Evolutionary conservation across 2,329 filamentous ascomycete genomes (phyloP).

Genomic region (Aspergillus uvarum): DNA sequence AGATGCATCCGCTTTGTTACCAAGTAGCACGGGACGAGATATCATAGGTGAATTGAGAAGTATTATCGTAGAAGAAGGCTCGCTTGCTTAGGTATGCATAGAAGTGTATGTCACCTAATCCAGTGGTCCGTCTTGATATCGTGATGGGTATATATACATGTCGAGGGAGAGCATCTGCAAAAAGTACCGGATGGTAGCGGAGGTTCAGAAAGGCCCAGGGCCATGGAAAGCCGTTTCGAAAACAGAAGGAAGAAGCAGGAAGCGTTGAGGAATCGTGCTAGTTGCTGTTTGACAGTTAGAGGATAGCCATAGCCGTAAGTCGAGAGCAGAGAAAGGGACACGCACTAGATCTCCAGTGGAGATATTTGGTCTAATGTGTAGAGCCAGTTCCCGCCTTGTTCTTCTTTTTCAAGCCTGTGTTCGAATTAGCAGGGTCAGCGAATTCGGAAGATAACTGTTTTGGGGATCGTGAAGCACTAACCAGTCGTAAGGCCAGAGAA

Average conservation of each 20-base stretch:
- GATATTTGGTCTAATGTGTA: slow-evolving; percentile 96
- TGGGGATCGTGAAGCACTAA: slow-evolving; percentile 33
- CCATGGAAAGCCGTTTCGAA: background rate
- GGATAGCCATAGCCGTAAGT: background rate
- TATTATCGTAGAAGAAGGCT: slow-evolving; percentile 10
- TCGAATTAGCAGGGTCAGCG: background rate
- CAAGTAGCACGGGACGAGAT: background rate
- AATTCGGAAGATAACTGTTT: background rate
- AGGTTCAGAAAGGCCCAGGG: background rate
- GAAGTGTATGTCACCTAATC: slow-evolving; percentile 4
- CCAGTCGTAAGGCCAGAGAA: slow-evolving; percentile 95
- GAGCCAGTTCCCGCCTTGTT: slow-evolving; percentile 91
- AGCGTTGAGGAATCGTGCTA: slow-evolving; percentile 18
- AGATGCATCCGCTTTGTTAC: background rate
- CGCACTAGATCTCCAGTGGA: slow-evolving; percentile 85
- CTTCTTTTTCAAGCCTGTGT: slow-evolving; percentile 74
- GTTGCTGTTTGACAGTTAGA: slow-evolving; percentile 29
- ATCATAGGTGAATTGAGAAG: background rate
- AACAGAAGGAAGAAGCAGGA: background rate
- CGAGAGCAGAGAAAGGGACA: slow-evolving; percentile 3
- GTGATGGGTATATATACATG: background rate
- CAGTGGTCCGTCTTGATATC: slow-evolving; percentile 2
- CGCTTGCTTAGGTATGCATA: slow-evolving; percentile 12
- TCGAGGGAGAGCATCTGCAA: background rate
- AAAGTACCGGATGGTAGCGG: background rate